Conservation (phyloP, 1,284 basidiomycete genomes). For the Cystobasidium pallidum region DNA sequence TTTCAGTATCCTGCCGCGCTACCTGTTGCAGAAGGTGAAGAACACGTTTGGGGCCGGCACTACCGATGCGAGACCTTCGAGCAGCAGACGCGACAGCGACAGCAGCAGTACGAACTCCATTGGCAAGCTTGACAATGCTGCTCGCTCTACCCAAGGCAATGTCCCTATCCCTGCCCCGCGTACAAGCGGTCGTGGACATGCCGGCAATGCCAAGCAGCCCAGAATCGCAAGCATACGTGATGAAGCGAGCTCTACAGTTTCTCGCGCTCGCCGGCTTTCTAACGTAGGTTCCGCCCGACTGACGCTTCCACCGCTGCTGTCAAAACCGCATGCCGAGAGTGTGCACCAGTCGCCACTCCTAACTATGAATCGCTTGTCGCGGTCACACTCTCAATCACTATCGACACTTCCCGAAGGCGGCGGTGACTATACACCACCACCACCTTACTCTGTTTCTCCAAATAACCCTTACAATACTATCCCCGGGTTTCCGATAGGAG, state of each 20-base stretch:
- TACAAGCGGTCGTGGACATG: not conserved
- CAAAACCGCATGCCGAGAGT: constrained; percentile 21
- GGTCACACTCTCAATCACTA: constrained; percentile 37
- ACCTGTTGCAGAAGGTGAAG: constrained; percentile 43
- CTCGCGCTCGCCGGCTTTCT: constrained; percentile 29
- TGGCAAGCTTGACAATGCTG: not conserved
- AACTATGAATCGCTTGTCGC: constrained; percentile 17
- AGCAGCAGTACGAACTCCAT: not conserved
- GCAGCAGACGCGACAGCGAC: constrained; percentile 19
- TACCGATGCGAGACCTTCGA: not conserved
- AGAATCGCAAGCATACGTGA: constrained; percentile 37
- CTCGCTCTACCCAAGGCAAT: not conserved
- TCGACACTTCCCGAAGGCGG: constrained; percentile 30
- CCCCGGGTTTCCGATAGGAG: constrained; percentile 43
- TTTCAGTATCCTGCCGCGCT: constrained; percentile 43
- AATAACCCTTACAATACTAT: constrained; percentile 30
- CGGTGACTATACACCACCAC: constrained; percentile 29
- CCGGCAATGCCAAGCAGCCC: constrained; percentile 9
- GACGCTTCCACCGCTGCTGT: constrained; percentile 29
- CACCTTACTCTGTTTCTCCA: constrained; percentile 18
- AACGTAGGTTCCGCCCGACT: constrained; percentile 1
- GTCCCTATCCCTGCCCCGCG: too few relatives aligned
- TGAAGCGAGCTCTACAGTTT: constrained; percentile 36
- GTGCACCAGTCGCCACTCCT: constrained; percentile 15
- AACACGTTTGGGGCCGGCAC: constrained; percentile 30